These are phyloP conservation scores for Fraxinus cuspidata DNA, from an alignment of 257 asterid genomes.

Conservation along the genomic window DNA sequence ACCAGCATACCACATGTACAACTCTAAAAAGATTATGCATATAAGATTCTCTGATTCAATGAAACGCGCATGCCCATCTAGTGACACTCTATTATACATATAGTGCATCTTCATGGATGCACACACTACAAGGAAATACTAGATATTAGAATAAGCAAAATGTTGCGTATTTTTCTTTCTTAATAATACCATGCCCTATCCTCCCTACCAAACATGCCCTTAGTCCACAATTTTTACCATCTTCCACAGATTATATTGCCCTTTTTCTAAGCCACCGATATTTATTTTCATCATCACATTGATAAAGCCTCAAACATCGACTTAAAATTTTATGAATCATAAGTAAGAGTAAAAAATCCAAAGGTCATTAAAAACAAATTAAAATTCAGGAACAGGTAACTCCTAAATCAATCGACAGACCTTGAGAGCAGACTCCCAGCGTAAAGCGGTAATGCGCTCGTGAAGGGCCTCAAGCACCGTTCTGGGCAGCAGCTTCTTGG, in stretches of 20 bases:
- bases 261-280: not conserved
- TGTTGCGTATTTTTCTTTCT: not conserved
- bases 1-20: not conserved
- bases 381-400: slow-evolving; percentile 12
- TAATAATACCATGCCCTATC: not conserved
- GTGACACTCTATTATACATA: not conserved
- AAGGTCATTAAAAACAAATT: not conserved
- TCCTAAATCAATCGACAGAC: not conserved
- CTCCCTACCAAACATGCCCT: not conserved
- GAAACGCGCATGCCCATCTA: not conserved
- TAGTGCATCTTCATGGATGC: not conserved
- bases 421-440: slow-evolving; percentile 96
- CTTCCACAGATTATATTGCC: not conserved
- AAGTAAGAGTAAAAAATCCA: not conserved
- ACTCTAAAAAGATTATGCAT: not conserved
- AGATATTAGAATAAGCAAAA: not conserved
- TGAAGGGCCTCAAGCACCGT: slow-evolving; percentile 89
- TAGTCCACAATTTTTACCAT: not conserved
- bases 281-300: slow-evolving; percentile 3
- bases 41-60: not conserved
- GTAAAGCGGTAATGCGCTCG: slow-evolving; percentile 87
- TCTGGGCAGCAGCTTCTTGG: slow-evolving; percentile 71
- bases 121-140: not conserved
- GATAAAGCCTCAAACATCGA: not conserved
- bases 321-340: not conserved